phyloP scores from a whole-genome alignment of 129 eudicot genomes.

The Dittrichia graveolens region DNA sequence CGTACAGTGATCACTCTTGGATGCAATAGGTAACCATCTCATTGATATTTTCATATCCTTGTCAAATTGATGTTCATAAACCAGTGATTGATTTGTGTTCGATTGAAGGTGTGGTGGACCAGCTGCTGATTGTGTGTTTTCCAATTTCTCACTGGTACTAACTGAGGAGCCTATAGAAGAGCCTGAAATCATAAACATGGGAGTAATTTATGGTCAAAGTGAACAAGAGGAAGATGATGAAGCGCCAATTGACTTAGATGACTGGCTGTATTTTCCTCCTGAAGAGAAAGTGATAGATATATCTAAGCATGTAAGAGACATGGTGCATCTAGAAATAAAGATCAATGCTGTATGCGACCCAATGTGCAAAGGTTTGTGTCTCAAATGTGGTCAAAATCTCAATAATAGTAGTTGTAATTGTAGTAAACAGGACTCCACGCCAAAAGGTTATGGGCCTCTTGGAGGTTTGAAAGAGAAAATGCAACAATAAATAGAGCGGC shows the following conservation, averaged over 20 bases:
- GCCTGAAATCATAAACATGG: conserved; percentile 72
- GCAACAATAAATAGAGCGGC: conserved; percentile 46
- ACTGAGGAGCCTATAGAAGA: conserved; percentile 82
- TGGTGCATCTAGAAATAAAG: conserved; percentile 80
- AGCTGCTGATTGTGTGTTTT: conserved; percentile 70
- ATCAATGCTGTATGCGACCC: conserved; percentile 66
- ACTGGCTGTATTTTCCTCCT: conserved; percentile 74
- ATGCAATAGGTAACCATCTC: conserved; percentile 69
- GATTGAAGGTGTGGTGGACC: conserved; percentile 78
- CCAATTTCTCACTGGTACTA: conserved; percentile 72
- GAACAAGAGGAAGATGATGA: conserved; percentile 54
- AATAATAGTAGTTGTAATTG: conserved; percentile 63
- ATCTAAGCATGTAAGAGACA: conserved; percentile 83
- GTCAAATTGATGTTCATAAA: not conserved
- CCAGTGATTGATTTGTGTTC: not conserved
- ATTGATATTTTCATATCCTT: not conserved
- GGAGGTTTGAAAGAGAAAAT: conserved; percentile 57
- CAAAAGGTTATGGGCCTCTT: conserved; percentile 62
- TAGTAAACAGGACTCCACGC: conserved; percentile 36
- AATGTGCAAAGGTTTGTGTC: conserved; percentile 76
- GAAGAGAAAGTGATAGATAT: conserved; percentile 74
- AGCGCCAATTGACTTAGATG: conserved; percentile 64
- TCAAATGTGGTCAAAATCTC: conserved; percentile 69
- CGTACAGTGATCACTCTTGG: conserved; percentile 75
- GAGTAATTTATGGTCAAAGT: conserved; percentile 58